Percentiles rank a stretch among this genome's conserved stretches.
These are phyloP conservation scores for Pharus latifolius DNA, from an alignment of 176 grass and related monocot species.

Conservation along the genomic window DNA sequence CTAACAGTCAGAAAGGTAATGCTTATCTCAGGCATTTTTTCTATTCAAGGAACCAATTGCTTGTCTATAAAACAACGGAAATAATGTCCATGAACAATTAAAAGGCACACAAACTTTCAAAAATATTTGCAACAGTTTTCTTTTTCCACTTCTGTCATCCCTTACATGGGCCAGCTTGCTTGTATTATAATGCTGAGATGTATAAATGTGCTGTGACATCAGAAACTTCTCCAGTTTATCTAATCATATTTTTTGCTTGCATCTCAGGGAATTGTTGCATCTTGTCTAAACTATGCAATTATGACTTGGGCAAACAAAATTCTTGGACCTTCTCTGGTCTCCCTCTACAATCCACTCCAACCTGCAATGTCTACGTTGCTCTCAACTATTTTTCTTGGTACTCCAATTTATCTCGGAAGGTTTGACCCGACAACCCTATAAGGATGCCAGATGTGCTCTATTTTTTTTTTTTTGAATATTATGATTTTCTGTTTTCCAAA, in stretches of 20 bases:
- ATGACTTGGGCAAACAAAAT: conserved; percentile 98
- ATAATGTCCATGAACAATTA: too few species aligned
- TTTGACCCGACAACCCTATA: background rate
- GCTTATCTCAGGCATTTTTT: background rate
- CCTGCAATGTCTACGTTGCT: conserved; percentile 78
- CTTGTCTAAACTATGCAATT: conserved; percentile 81
- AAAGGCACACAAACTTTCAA: too few species aligned
- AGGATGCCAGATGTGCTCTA: background rate
- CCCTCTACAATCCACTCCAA: conserved; percentile 87
- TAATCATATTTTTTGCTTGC: conserved; percentile 8
- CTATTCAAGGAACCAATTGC: background rate
- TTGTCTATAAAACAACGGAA: too few species aligned
- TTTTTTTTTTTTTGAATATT: too few species aligned
- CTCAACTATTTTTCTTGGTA: conserved; percentile 86
- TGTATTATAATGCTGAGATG: background rate
- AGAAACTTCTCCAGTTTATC: background rate
- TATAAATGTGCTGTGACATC: background rate
- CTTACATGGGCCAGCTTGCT: too few species aligned
- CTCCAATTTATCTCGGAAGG: conserved; percentile 86
- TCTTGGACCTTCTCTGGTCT: conserved; percentile 72
- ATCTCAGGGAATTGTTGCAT: conserved; percentile 68
- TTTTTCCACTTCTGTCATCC: too few species aligned
- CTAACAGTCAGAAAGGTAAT: background rate
- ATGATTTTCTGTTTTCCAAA: background rate
- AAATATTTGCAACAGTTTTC: too few species aligned